A percentile compares a stretch with the other conserved stretches of the same genome.
phyloP scores from a whole-genome alignment of 306 rosid genomes.

The Glycine tomentella region DNA sequence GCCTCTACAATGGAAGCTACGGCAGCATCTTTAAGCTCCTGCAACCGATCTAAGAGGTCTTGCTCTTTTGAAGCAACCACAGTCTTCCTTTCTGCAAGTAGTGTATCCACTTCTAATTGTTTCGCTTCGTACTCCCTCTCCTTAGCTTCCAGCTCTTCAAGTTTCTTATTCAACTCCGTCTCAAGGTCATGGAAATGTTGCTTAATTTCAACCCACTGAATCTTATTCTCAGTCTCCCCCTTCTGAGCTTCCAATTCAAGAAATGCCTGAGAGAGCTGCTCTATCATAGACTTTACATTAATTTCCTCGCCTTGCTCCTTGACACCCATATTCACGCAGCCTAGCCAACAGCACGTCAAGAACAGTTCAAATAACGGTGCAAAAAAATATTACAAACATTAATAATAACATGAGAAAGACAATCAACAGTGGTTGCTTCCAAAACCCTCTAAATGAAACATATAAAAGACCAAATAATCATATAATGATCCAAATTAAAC shows the following conservation, averaged over 20 bases:
- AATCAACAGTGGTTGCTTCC: slow-evolving; percentile 18
- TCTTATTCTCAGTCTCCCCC: slow-evolving; percentile 56
- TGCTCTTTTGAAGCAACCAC: slow-evolving; percentile 74
- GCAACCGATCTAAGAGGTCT: slow-evolving; percentile 74
- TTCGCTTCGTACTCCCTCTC: slow-evolving; percentile 65
- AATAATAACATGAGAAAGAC: slow-evolving; percentile 32
- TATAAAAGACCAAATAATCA: not conserved
- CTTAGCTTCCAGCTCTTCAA: slow-evolving; percentile 67
- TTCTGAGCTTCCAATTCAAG: slow-evolving; percentile 65
- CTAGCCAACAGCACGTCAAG: slow-evolving; percentile 45
- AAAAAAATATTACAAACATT: slow-evolving; percentile 5
- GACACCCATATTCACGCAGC: slow-evolving; percentile 56
- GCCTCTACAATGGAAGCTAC: slow-evolving; percentile 72
- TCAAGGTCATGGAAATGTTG: slow-evolving; percentile 71
- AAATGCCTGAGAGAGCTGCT: slow-evolving; percentile 64
- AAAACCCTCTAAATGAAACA: slow-evolving; percentile 23
- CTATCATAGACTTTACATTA: slow-evolving; percentile 53
- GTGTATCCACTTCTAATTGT: slow-evolving; percentile 53
- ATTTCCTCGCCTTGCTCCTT: slow-evolving; percentile 54
- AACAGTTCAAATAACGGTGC: slow-evolving; percentile 24
- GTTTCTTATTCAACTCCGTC: slow-evolving; percentile 54
- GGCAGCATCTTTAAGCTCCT: slow-evolving; percentile 80
- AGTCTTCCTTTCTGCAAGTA: slow-evolving; percentile 64
- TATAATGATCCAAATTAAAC: not conserved
- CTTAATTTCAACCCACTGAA: slow-evolving; percentile 76